Conservation (phyloP, 257 asterid genomes). For the Osmanthus fragrans region DNA sequence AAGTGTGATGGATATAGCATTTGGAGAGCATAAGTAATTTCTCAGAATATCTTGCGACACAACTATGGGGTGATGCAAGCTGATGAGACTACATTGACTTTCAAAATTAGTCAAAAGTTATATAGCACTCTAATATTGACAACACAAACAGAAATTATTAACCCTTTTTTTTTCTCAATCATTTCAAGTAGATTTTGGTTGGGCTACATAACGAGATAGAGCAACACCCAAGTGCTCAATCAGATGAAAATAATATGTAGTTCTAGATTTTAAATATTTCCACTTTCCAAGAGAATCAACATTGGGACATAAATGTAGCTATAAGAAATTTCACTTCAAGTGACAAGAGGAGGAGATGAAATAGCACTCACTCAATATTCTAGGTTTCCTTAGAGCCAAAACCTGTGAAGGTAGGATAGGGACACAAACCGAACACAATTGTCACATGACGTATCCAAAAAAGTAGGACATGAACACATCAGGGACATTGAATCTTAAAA, state of each 20-base stretch:
- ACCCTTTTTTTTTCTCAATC: neutral
- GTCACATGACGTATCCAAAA: neutral
- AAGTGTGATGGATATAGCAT: neutral
- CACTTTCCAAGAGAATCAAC: neutral
- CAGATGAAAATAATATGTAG: neutral
- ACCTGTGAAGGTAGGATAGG: neutral
- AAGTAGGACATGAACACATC: neutral
- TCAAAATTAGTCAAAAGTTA: neutral
- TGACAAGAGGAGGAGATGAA: neutral
- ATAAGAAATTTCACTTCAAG: neutral
- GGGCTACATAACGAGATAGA: neutral
- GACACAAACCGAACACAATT: neutral
- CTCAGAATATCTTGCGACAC: too few species aligned
- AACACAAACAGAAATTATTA: neutral
- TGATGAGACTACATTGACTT: neutral
- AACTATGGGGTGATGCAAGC: neutral
- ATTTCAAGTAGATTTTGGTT: neutral
- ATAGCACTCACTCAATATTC: neutral
- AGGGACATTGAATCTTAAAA: neutral
- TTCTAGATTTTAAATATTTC: neutral
- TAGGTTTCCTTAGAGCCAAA: neutral
- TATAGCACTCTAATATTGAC: too few species aligned
- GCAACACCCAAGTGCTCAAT: neutral
- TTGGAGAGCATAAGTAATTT: neutral
- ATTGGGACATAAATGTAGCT: neutral